Conservation (phyloP, 768 basidiomycete genomes). For the Lentinula edodes region DNA sequence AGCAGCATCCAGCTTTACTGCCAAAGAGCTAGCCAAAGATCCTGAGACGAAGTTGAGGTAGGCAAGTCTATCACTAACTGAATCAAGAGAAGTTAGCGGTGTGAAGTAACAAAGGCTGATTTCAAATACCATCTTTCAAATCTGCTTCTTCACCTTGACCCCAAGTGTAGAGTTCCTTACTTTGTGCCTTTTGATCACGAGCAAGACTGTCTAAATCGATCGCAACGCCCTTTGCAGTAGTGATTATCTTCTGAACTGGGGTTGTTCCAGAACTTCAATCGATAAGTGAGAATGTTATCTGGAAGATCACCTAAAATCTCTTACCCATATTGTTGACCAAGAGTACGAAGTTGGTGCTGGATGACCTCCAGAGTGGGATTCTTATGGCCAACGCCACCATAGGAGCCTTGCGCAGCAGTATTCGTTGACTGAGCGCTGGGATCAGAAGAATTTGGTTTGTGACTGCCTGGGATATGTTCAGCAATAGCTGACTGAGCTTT, state of each 20-base stretch:
- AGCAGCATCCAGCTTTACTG: conserved; percentile 56
- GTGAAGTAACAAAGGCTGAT: conserved; percentile 9
- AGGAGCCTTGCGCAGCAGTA: conserved; percentile 26
- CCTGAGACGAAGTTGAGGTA: conserved; percentile 78
- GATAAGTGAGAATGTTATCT: conserved; percentile 23
- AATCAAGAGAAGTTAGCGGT: background rate
- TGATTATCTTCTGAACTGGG: conserved; percentile 76
- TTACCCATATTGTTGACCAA: conserved; percentile 70
- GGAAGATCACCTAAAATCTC: background rate
- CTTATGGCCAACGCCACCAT: conserved; percentile 35
- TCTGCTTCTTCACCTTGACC: conserved; percentile 68
- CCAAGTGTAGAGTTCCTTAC: conserved; percentile 85
- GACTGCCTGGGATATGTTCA: conserved; percentile 43
- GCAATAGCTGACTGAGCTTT: conserved; percentile 73
- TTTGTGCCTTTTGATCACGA: conserved; percentile 63
- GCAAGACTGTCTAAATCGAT: conserved; percentile 66
- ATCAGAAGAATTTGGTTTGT: conserved; percentile 31
- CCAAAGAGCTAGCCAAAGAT: conserved; percentile 55
- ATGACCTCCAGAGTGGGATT: conserved; percentile 55
- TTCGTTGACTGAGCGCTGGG: conserved; percentile 32
- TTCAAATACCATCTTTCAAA: conserved; percentile 60
- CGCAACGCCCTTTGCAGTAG: conserved; percentile 69
- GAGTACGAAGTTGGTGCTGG: conserved; percentile 65
- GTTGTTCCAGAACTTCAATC: conserved; percentile 25
- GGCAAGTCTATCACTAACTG: conserved; percentile 77